phyloP scores from a whole-genome alignment of 441 rosid genomes.

The Brassica balearica region DNA sequence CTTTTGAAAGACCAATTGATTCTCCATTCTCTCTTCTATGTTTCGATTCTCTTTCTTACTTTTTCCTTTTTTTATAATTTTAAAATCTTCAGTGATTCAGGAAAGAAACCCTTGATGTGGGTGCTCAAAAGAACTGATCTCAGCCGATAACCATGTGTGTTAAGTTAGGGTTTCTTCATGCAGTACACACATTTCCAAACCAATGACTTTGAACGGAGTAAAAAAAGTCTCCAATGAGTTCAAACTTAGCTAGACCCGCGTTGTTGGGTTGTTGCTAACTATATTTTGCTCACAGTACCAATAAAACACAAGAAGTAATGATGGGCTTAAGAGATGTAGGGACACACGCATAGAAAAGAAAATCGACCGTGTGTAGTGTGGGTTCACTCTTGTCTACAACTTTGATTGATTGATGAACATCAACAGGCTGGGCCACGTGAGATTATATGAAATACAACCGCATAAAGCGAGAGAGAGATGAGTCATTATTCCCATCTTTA shows the following conservation, averaged over 20 bases:
- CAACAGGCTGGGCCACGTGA: conserved; percentile 45
- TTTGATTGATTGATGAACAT: conserved; percentile 37
- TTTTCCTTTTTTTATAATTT: too few species aligned
- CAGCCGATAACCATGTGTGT: neutral
- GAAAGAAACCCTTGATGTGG: too few species aligned
- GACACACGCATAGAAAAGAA: conserved; percentile 35
- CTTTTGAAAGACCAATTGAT: neutral
- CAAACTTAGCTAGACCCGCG: neutral
- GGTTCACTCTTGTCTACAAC: conserved; percentile 45
- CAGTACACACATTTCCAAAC: conserved; percentile 8
- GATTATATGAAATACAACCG: conserved; percentile 41
- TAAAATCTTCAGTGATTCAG: too few species aligned
- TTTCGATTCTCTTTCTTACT: neutral
- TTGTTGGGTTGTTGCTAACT: conserved; percentile 23
- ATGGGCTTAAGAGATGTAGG: conserved; percentile 36
- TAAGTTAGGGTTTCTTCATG: neutral
- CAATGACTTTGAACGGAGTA: conserved; percentile 15
- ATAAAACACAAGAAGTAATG: conserved; percentile 40
- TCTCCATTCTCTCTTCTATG: neutral
- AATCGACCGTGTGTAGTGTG: conserved; percentile 45
- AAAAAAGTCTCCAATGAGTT: neutral
- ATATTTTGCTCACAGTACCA: conserved; percentile 30
- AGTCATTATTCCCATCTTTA: conserved; percentile 22
- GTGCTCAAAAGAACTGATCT: neutral
- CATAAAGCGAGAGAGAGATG: conserved; percentile 25